Evolutionary conservation across 2,329 filamentous ascomycete species (phyloP).

Genomic region (Alternaria rosae): DNA sequence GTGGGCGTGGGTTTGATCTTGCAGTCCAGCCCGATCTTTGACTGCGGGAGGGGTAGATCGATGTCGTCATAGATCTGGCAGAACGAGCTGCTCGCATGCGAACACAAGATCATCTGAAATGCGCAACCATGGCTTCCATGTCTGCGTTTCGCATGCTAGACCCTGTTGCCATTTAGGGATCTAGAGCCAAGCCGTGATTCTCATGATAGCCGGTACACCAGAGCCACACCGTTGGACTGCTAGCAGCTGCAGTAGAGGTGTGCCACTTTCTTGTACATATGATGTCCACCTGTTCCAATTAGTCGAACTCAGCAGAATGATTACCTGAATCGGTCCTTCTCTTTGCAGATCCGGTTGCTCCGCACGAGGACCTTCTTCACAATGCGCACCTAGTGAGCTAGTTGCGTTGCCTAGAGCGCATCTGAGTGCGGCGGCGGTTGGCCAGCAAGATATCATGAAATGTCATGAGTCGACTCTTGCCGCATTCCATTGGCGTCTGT

Average conservation of each 20-base stretch:
- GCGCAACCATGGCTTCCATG: constrained; percentile 2
- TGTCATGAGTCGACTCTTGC: not conserved
- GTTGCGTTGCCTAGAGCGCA: not conserved
- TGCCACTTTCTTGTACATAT: not conserved
- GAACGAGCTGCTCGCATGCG: constrained; percentile 1
- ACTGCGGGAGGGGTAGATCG: not conserved
- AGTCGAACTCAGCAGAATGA: not conserved
- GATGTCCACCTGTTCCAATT: not conserved
- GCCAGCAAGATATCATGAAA: not conserved
- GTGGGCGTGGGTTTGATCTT: not conserved
- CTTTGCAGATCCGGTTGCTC: not conserved
- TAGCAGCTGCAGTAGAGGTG: not conserved
- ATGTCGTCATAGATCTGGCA: constrained; percentile 11
- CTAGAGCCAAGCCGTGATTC: constrained; percentile 4
- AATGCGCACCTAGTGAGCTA: not conserved
- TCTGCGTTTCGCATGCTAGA: constrained; percentile 4
- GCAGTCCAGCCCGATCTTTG: not conserved
- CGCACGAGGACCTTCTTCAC: not conserved
- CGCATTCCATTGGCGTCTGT: not conserved
- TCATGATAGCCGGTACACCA: constrained; percentile 8
- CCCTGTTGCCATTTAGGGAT: constrained; percentile 2
- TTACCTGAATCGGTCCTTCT: not conserved
- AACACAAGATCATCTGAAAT: constrained; percentile 6
- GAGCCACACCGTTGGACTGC: not conserved
- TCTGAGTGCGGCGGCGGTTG: not conserved